Percentiles rank a stretch among this genome's conserved stretches.
Conservation (phyloP, 805 yeast species). For the Spathaspora gorwiae region DNA sequence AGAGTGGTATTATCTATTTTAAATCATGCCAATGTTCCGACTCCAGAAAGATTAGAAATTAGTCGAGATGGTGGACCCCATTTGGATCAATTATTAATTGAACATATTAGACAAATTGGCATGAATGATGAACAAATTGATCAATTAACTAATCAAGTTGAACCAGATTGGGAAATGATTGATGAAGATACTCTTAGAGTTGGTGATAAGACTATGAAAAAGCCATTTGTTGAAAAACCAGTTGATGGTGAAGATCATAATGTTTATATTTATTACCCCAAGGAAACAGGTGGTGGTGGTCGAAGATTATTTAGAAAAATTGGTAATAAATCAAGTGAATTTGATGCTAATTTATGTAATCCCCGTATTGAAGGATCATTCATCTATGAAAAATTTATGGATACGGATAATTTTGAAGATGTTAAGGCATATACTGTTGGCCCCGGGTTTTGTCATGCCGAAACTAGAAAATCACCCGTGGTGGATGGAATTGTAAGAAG, state of each 20-base stretch:
- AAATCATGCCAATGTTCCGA: slow-evolving; percentile 79
- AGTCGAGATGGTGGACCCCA: slow-evolving; percentile 97
- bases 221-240: slow-evolving; percentile 97
- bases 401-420: slow-evolving; percentile 96
- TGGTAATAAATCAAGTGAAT: slow-evolving; percentile 95
- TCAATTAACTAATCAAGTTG: slow-evolving; percentile 60
- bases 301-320: slow-evolving; percentile 89
- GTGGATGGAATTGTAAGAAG: slow-evolving; percentile 98
- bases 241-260: slow-evolving; percentile 99
- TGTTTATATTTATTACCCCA: slow-evolving; percentile 85
- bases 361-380: slow-evolving; percentile 91
- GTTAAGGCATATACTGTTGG: slow-evolving; percentile 99
- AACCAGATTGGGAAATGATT: slow-evolving; percentile 82
- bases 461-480: slow-evolving; percentile 96
- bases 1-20: slow-evolving; percentile 76
- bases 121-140: slow-evolving; percentile 43
- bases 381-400: slow-evolving; percentile 93
- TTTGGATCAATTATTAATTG: slow-evolving; percentile 52
- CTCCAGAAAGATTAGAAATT: slow-evolving; percentile 84
- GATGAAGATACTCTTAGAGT: slow-evolving; percentile 73
- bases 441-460: slow-evolving; percentile 88
- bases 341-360: slow-evolving; percentile 67
- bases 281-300: slow-evolving; percentile 95
- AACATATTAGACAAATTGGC: slow-evolving; percentile 43
- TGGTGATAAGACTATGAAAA: slow-evolving; percentile 64